Evolutionary conservation across 352 stramenopile species (phyloP).

Genomic region (Phytophthora pseudosyringae): DNA sequence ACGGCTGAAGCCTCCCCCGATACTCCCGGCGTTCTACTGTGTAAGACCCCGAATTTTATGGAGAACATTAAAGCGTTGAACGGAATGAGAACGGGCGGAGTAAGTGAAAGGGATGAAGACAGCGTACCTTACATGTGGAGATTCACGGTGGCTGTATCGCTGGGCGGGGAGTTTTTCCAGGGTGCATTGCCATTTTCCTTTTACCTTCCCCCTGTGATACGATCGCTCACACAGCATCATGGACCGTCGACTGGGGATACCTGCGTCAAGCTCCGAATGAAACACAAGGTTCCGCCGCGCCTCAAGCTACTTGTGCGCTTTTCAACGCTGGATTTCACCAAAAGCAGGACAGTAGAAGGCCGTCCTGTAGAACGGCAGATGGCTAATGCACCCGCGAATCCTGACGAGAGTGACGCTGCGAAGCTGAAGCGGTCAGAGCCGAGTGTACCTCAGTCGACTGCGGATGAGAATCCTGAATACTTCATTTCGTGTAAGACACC

Average conservation of each 20-base stretch:
- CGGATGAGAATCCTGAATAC: constrained; percentile 40
- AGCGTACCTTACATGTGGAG: constrained; percentile 28
- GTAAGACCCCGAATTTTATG: constrained; percentile 58
- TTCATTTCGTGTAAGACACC: constrained; percentile 61
- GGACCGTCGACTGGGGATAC: constrained; percentile 68
- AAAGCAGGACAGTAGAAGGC: constrained; percentile 25
- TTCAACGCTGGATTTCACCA: constrained; percentile 38
- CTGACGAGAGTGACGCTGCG: not conserved
- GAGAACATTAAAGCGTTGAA: constrained; percentile 55
- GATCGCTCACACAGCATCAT: constrained; percentile 70
- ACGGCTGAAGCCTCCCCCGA: constrained; percentile 13
- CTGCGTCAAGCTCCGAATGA: constrained; percentile 66
- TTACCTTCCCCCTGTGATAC: constrained; percentile 67
- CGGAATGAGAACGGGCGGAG: constrained; percentile 7
- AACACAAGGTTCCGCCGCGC: constrained; percentile 61
- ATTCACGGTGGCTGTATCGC: constrained; percentile 50
- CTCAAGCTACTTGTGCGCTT: constrained; percentile 66
- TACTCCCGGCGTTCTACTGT: constrained; percentile 39
- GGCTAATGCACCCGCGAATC: not conserved
- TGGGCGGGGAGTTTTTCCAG: constrained; percentile 54
- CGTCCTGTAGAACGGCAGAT: not conserved
- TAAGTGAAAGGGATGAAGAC: constrained; percentile 9
- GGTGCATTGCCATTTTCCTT: constrained; percentile 54
- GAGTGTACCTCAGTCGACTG: not conserved
- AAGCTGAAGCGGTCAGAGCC: not conserved